phyloP scores from a whole-genome alignment of 805 yeast species.

The Candida boleticola region DNA sequence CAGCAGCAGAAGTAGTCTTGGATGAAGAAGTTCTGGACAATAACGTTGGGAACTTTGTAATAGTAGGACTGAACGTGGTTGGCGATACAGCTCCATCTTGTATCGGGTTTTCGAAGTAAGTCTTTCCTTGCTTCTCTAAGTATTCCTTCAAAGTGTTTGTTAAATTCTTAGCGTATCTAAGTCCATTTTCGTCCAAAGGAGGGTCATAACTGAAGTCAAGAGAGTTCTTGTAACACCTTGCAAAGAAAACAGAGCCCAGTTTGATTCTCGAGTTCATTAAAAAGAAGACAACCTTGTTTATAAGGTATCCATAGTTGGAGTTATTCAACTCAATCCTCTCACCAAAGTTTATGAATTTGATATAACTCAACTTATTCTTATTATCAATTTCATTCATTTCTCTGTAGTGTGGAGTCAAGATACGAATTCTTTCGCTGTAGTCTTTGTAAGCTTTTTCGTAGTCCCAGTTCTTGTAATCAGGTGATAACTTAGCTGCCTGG shows the following conservation, averaged over 20 bases:
- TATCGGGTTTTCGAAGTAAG: background rate
- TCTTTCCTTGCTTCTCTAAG: conserved; percentile 16
- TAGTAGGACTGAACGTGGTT: conserved; percentile 3
- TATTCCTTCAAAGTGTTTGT: conserved; percentile 52
- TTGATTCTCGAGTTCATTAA: conserved; percentile 88
- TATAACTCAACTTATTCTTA: conserved; percentile 54
- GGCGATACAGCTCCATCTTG: conserved; percentile 10
- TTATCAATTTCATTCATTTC: conserved; percentile 56
- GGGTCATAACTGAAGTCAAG: conserved; percentile 73
- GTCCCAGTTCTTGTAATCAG: conserved; percentile 81
- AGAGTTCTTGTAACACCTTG: conserved; percentile 65
- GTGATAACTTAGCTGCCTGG: conserved; percentile 79
- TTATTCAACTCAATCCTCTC: conserved; percentile 77
- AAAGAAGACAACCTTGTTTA: conserved; percentile 87
- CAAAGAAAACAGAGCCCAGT: conserved; percentile 88
- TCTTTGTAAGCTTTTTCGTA: conserved; percentile 72
- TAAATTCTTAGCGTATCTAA: conserved; percentile 61
- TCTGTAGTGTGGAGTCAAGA: conserved; percentile 68
- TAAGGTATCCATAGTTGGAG: conserved; percentile 82
- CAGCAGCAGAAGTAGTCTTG: conserved; percentile 9
- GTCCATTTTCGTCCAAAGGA: conserved; percentile 73
- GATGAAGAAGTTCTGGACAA: background rate
- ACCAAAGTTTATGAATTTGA: conserved; percentile 89
- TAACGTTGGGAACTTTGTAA: conserved; percentile 18
- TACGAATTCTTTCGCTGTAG: conserved; percentile 68